A percentile compares a stretch with the other conserved stretches of the same genome.
phyloP scores from a whole-genome alignment of 768 basidiomycete genomes.

The Rickenella mellea region DNA sequence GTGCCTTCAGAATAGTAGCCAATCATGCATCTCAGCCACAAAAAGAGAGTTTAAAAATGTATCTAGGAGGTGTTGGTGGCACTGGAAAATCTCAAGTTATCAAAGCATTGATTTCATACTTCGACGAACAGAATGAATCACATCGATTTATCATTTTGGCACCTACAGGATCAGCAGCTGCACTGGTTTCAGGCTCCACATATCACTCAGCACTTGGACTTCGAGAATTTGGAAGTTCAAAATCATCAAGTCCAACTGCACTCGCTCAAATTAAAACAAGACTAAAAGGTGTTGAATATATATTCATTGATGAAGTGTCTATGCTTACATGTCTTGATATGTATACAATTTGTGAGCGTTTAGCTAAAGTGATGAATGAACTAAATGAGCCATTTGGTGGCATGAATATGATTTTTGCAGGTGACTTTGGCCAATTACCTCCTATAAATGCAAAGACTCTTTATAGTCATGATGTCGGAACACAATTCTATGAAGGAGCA shows the following conservation, averaged over 20 bases:
- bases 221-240: not conserved
- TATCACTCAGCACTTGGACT: constrained; percentile 4
- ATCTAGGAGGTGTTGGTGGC: constrained; percentile 6
- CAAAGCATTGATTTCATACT: constrained; percentile 1
- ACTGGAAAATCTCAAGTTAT: constrained; percentile 8
- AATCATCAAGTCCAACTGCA: too few species aligned
- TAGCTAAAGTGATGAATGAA: constrained; percentile 11
- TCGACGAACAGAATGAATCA: not conserved
- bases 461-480: not conserved
- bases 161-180: constrained; percentile 5
- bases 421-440: constrained; percentile 38
- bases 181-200: constrained; percentile 3
- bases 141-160: constrained; percentile 1
- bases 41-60: constrained; percentile 2
- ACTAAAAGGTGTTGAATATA: constrained; percentile 24
- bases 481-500: not conserved
- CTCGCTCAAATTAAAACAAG: constrained; percentile 7
- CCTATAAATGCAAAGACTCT: constrained; percentile 21
- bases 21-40: not conserved
- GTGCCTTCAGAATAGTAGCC: constrained; percentile 6
- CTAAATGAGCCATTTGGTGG: constrained; percentile 13
- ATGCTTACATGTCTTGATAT: constrained; percentile 25
- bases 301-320: constrained; percentile 35
- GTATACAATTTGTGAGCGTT: constrained; percentile 16
- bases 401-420: constrained; percentile 28